phyloP scores from a whole-genome alignment of 2,329 filamentous ascomycete genomes.

The Colletotrichum cereale region DNA sequence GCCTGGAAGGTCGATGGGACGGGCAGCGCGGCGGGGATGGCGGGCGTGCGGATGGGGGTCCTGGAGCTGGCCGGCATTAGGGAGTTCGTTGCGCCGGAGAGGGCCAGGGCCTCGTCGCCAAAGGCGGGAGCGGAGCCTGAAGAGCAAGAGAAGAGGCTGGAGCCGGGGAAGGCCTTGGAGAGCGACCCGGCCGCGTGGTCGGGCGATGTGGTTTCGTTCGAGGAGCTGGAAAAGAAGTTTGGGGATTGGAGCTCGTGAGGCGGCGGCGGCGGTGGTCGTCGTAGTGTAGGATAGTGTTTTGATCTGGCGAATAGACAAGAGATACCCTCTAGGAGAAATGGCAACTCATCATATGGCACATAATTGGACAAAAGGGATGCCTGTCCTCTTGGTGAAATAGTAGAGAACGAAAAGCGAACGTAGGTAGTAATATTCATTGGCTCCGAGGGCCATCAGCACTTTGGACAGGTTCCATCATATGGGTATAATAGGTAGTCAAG shows the following conservation, averaged over 20 bases:
- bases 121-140: neutral
- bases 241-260: constrained; percentile 27
- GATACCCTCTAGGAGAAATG: constrained; percentile 33
- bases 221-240: constrained; percentile 47
- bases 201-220: constrained; percentile 52
- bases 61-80: constrained; percentile 56
- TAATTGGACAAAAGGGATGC: neutral
- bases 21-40: constrained; percentile 53
- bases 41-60: constrained; percentile 54
- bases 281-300: constrained; percentile 31
- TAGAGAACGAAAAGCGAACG: neutral
- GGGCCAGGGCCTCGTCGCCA: neutral
- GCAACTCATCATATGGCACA: constrained; percentile 2
- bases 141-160: constrained; percentile 10
- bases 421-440: neutral
- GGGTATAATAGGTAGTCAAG: constrained; percentile 29
- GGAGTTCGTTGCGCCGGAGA: constrained; percentile 13
- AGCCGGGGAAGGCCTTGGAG: constrained; percentile 33
- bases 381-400: neutral
- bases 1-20: constrained; percentile 41
- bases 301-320: neutral
- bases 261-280: neutral
- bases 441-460: neutral
- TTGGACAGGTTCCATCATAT: constrained; percentile 20
- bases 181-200: constrained; percentile 44